phyloP scores from a whole-genome alignment of 306 rosid species.

The Herpetospermum pedunculosum region DNA sequence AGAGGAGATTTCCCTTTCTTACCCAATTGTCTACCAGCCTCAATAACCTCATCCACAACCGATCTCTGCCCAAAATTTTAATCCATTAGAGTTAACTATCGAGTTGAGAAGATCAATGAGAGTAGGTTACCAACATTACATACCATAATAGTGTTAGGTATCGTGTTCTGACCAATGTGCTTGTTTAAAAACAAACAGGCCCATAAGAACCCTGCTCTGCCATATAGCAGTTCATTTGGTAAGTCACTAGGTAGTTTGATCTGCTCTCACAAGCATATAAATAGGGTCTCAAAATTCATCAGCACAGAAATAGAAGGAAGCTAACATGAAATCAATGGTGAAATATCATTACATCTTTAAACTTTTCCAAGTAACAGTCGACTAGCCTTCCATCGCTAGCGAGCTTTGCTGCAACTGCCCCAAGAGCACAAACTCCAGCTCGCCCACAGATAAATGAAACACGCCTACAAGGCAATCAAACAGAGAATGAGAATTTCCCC shows the following conservation, averaged over 20 bases:
- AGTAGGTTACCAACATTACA: conserved; percentile 2
- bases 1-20: conserved; percentile 48
- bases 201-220: conserved; percentile 73
- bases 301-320: background rate
- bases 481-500: background rate
- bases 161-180: conserved; percentile 44
- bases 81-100: background rate
- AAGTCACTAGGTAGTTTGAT: conserved; percentile 45
- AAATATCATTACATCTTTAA: conserved; percentile 33
- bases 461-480: conserved; percentile 28
- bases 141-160: conserved; percentile 39
- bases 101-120: background rate
- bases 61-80: conserved; percentile 33
- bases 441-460: conserved; percentile 66
- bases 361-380: conserved; percentile 36
- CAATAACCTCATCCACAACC: conserved; percentile 49
- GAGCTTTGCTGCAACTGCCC: conserved; percentile 69
- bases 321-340: background rate
- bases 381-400: conserved; percentile 44
- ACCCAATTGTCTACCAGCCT: conserved; percentile 50
- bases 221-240: conserved; percentile 68
- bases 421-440: conserved; percentile 73
- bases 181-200: conserved; percentile 69
- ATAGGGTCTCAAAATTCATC: background rate
- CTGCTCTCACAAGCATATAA: conserved; percentile 25